Conservation (phyloP, 2,329 filamentous ascomycete genomes). For the Monilinia fructicola region DNA sequence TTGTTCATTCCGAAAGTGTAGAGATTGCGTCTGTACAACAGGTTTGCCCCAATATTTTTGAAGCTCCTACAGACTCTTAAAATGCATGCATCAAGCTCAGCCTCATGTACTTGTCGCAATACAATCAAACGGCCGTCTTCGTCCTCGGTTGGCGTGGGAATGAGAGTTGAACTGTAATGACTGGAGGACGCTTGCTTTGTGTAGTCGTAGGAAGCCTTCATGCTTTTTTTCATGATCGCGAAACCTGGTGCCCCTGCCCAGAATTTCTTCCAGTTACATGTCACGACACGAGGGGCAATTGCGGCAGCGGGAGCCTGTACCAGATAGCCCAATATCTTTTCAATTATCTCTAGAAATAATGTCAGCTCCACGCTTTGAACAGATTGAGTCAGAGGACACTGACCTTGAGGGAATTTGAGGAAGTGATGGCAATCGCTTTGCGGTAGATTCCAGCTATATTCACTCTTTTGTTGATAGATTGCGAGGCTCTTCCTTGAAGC, state of each 20-base stretch:
- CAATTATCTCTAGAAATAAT: neutral
- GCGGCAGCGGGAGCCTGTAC: neutral
- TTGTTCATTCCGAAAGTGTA: neutral
- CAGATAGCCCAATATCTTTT: neutral
- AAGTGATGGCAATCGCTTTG: neutral
- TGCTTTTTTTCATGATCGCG: neutral
- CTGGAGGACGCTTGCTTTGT: too few species aligned
- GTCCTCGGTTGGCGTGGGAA: neutral
- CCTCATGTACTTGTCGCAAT: neutral
- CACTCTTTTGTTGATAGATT: neutral
- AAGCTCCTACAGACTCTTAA: neutral
- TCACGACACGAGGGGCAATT: neutral
- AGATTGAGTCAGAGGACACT: neutral
- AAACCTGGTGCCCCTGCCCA: neutral
- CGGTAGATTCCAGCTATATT: neutral
- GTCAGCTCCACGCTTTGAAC: neutral
- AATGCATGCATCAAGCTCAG: neutral
- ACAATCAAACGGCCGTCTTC: neutral
- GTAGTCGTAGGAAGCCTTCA: too few species aligned
- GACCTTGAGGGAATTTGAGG: neutral
- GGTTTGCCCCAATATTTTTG: neutral
- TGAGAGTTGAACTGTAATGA: neutral
- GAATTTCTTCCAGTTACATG: neutral
- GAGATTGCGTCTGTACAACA: neutral
- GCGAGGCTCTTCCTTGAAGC: neutral